Evolutionary conservation across 345 rosid genomes (phyloP), one percentile per base, ranked within the genome.

Genomic region (Microcos paniculata): DNA sequence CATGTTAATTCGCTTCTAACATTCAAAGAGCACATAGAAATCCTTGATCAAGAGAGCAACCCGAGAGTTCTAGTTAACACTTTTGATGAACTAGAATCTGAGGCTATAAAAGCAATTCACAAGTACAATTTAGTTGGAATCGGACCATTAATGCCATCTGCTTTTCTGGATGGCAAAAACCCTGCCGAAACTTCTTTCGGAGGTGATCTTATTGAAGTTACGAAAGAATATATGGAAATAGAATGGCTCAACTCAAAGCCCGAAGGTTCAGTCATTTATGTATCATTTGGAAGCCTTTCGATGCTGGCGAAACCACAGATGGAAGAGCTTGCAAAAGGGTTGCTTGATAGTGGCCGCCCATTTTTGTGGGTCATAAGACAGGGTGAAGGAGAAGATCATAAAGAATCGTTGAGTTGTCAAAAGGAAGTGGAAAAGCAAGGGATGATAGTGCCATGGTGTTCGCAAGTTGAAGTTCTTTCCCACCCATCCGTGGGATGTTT

Each of bases 401-500:
- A 67, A 7, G 83, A 4, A 55, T n/a, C 42, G 28, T 21, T 62
- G 23, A 80, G 81, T 57, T 79, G 75, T 21, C 78, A 40, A 70
- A 80, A 83, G 52, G 92, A 87, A 76, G 58, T 92, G 9, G 81
- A 87, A 46, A 56, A 81, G 18, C 79, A 77, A 71, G 93, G 93
- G 56, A 74, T 79, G 72, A 82, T 89, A 31, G 88, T 92, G 19
- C 76, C 77, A 0, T 92, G 94, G 97, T 92, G 94, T 73, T 77
- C 84, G 8, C 97, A 92, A 80, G 78, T 84, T 30, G 83, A 79
- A 73, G 91, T 92, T 4, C 61, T 92, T 48, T 82, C 85, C 4
- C 88, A 92, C 71, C 76, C 76, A 0, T 71, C 94, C 12, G 43
- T 87, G 6, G 94, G 93, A 4, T 92, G 93, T 81, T 92, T 90